These are phyloP conservation scores for Boletus huronensis DNA, from an alignment of 768 basidiomycete species.

Conservation along the genomic window DNA sequence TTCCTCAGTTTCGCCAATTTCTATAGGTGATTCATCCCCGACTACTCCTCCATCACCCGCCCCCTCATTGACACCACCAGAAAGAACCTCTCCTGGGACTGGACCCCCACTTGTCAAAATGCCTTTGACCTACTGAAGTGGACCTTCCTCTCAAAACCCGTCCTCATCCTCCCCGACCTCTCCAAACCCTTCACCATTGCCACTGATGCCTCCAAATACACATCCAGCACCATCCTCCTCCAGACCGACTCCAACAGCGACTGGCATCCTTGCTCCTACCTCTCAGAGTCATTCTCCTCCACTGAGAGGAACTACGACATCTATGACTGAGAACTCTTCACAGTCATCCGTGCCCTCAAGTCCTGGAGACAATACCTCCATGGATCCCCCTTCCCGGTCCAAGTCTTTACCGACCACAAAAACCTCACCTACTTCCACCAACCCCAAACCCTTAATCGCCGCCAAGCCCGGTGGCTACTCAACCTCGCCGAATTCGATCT, in stretches of 20 bases:
- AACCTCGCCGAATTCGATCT: not conserved
- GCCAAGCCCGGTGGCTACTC: not conserved
- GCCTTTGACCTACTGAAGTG: no score
- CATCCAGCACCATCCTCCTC: accelerated
- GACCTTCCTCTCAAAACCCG: accelerated
- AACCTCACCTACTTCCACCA: not conserved
- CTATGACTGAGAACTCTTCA: not conserved
- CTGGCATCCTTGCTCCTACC: not conserved
- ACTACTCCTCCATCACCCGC: no score
- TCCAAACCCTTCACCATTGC: no score
- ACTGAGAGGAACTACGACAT: not conserved
- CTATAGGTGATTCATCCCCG: no score
- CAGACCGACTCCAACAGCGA: not conserved
- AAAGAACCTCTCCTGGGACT: no score
- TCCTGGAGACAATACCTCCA: accelerated
- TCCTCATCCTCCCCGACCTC: not conserved
- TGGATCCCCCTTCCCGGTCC: accelerated
- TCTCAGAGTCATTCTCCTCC: not conserved
- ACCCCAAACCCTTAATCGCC: not conserved
- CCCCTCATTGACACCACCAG: no score
- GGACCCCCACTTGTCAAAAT: no score
- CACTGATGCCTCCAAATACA: not conserved
- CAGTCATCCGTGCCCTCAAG: not conserved
- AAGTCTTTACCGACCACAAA: not conserved
- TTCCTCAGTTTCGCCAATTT: no score